phyloP scores from a whole-genome alignment of 2,329 filamentous ascomycete genomes.

The Ophiocordyceps camponoti-rufipedis region DNA sequence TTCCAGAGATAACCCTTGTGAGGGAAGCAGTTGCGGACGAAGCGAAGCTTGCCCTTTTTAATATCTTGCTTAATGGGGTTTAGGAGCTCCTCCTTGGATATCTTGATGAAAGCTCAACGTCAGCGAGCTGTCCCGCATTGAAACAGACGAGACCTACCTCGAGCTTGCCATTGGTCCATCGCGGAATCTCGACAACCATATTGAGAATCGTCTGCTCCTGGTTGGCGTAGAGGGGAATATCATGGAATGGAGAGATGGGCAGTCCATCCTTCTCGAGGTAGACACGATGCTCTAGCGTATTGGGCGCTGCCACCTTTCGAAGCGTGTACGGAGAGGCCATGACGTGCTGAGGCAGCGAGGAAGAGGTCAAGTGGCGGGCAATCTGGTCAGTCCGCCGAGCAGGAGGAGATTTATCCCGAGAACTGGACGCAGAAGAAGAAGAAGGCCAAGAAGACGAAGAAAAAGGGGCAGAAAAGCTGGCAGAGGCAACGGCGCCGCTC shows the following conservation, averaged over 20 bases:
- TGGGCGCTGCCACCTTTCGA: slow-evolving; percentile 74
- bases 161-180: slow-evolving; percentile 99
- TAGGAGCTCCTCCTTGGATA: slow-evolving; percentile 95
- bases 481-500: slow-evolving; percentile 20
- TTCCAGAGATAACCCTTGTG: slow-evolving; percentile 99
- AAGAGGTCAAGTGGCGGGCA: slow-evolving; percentile 27
- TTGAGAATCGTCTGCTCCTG: slow-evolving; percentile 89
- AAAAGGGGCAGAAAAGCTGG: slow-evolving; percentile 2
- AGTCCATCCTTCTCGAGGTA: slow-evolving; percentile 96
- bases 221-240: slow-evolving; percentile 96
- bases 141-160: slow-evolving; percentile 46
- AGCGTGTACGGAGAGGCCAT: slow-evolving; percentile 53
- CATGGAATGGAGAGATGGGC: slow-evolving; percentile 90
- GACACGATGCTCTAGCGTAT: slow-evolving; percentile 93
- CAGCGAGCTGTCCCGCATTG: slow-evolving; percentile 5
- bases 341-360: slow-evolving; percentile 6
- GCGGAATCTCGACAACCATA: slow-evolving; percentile 98
- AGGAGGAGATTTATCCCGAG: slow-evolving; percentile 24
- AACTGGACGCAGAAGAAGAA: slow-evolving; percentile 1
- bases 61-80: slow-evolving; percentile 99
- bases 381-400: slow-evolving; percentile 29
- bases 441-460: slow-evolving; percentile 4
- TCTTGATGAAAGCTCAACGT: slow-evolving; percentile 34
- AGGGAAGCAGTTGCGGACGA: slow-evolving; percentile 99
- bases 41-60: slow-evolving; percentile 99